Evolutionary conservation across 371 early-diverging fungal species (phyloP).

Genomic region (Umbelopsis sp.): DNA sequence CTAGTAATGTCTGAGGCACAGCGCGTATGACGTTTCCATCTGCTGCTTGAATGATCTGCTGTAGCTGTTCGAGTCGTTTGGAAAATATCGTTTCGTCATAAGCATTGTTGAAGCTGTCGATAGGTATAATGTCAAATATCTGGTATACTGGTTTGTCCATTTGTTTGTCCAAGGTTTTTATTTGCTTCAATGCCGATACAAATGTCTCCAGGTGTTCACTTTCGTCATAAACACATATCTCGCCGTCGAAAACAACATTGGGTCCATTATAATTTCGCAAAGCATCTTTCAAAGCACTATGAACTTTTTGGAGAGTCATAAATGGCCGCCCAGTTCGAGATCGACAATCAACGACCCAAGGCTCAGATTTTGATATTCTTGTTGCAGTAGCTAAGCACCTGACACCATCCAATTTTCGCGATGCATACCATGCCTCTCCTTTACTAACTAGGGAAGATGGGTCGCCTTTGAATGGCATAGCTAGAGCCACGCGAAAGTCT

Average conservation of each 20-base stretch:
- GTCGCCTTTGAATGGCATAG: conserved; percentile 11
- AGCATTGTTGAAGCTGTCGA: conserved; percentile 36
- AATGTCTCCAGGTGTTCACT: conserved; percentile 33
- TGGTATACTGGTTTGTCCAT: conserved; percentile 52
- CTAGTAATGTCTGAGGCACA: conserved; percentile 40
- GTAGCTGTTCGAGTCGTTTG: conserved; percentile 40
- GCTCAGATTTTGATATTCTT: neutral
- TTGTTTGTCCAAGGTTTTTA: conserved; percentile 31
- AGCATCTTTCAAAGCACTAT: conserved; percentile 32
- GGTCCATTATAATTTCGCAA: conserved; percentile 12
- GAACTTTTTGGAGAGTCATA: conserved; percentile 37
- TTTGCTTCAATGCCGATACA: conserved; percentile 32
- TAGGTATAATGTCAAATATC: conserved; percentile 56
- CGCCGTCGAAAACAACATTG: conserved; percentile 58
- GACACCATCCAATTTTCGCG: conserved; percentile 65
- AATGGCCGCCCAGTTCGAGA: conserved; percentile 57
- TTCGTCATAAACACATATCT: conserved; percentile 51
- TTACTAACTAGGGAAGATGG: neutral
- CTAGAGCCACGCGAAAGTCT: conserved; percentile 11
- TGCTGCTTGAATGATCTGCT: conserved; percentile 21
- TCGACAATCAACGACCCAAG: conserved; percentile 35
- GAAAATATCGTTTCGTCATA: conserved; percentile 31
- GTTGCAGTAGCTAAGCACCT: conserved; percentile 49
- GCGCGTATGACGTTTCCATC: conserved; percentile 28
- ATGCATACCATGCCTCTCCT: conserved; percentile 47